Evolutionary conservation across 2,329 filamentous ascomycete species (phyloP), one percentile per base, ranked within the genome.

Genomic region (Colletotrichum tabaci): DNA sequence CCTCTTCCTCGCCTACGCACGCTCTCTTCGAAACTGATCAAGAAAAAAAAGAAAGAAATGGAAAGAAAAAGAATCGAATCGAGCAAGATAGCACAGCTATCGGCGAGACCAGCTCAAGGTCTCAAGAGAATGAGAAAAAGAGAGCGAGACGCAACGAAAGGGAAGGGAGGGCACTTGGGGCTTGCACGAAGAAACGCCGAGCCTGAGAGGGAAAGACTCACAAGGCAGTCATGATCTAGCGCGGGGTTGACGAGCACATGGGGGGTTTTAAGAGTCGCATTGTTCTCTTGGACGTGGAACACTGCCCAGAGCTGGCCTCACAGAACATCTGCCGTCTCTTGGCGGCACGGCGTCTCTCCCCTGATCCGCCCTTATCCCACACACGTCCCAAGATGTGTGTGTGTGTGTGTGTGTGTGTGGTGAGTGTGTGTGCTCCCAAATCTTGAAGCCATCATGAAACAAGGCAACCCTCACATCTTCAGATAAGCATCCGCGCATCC

Each of bases 381-480:
- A 63, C 61, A 63, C 58, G 46, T 49, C 58, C 58, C 44, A 38
- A 52, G 66, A 35, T 26, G 52, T 47, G 47, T 30, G 30, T 30
- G 30, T 30, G 30, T 30, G 30, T 30, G 6, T 30, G 5, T 30
- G 30, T 30, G 30, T 8, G 30, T 30, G 30, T 30, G 8, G 8
- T 30, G 30, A 30, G 30, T 30, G 42, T 38, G 52, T 47, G 47
- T 66, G 47, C 52, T 60, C 67, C 67, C 67, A 67, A 66, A 62
- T 73, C 63, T 61, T 74, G 73, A 74, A 74, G 73, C 73, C 71
- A 55, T 73, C 63, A 67, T 74, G 73, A 74, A 74, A 74, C 73
- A 66, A 63, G 50, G 52, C 49, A 71, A 63, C 65, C 68, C 65
- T 71, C 68, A 68, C 68, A 60, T 52, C 40, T 68, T 63, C 68